These are phyloP conservation scores for Eucalyptus lansdowneana DNA, from an alignment of 345 rosid genomes.

Conservation along the genomic window DNA sequence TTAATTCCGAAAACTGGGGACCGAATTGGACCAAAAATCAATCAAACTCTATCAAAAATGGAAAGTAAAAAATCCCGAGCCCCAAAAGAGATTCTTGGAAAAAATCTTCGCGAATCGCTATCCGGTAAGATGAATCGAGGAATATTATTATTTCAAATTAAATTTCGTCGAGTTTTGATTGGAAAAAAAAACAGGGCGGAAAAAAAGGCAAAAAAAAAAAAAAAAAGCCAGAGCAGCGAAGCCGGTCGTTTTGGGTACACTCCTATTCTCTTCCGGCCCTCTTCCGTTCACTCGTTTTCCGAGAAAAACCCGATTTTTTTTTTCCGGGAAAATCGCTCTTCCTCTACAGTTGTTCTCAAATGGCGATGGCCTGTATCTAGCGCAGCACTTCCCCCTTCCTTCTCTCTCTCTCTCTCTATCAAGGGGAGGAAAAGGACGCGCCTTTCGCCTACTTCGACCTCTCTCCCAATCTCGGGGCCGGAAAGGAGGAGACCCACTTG, in stretches of 20 bases:
- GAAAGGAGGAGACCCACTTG: neutral
- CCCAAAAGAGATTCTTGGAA: neutral
- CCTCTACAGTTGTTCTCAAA: neutral
- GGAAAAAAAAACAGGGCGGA: neutral
- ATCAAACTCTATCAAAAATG: neutral
- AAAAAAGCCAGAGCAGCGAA: neutral
- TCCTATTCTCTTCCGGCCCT: neutral
- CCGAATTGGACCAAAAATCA: fast-evolving
- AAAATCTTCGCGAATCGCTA: neutral
- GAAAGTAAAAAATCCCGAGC: neutral
- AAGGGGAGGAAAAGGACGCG: neutral
- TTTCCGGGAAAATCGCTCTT: neutral
- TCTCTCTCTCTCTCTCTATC: neutral
- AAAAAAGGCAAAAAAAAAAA: neutral
- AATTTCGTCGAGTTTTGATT: neutral
- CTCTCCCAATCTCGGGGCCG: neutral
- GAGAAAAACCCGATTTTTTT: neutral
- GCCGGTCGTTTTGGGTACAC: neutral
- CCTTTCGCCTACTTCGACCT: neutral
- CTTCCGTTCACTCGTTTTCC: neutral
- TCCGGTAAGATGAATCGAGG: neutral
- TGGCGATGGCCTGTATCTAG: neutral
- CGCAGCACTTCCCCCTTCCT: neutral
- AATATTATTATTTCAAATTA: neutral
- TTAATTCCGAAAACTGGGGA: no score